Base-by-base conservation (phyloP, 2,329 filamentous ascomycete genomes). In the Colletotrichum limetticola region DNA sequence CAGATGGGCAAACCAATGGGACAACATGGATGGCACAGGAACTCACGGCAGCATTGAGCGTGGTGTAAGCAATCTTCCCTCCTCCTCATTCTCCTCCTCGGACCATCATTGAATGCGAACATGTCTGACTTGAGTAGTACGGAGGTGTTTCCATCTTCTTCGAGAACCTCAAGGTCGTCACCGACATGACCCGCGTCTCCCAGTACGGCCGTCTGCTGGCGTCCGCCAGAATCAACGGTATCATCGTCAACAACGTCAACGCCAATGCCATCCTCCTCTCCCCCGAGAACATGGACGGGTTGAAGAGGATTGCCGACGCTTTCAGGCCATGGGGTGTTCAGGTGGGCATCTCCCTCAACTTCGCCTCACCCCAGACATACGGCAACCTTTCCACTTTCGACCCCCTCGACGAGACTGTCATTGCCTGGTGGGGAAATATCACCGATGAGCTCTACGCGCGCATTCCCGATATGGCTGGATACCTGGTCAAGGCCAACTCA, bases 1-100 rank as follows among this genome's bases (percentile, higher is more conserved):
- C 55, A 86, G 92, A 75, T 94, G 92, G 92, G 87, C 90, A 0
- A 94, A 94, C 77, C 88, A 94, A 75, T 94, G 92, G 92, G 91
- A 94, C 78, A 93, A 94, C 75, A 83, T 94, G 79, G 88, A 92
- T 71, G 88, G 69, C 55, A 67, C 66, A 14, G 71, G 71, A 35
- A 76, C 71, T 19, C 75, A 76, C 32, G 81, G 91, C 14, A 90
- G 86, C 53, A 90, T 94, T 57, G 92, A 94, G 79, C 85, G 92
- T 66, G 92, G 92, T 22, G 66, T 73, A 66, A 61, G 66, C 52
- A 30, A 14, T 49, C 12, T 52, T 22, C 11, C 57, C 32, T 32
- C 57, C 32, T 32, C 30, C 2, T 30, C 30, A 30, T 30, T 24
- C 35, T 42, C 37, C 6, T 28, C 4, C 6, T 26, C 52, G 3